Percentiles rank a stretch among this genome's conserved stretches.
phyloP scores from a whole-genome alignment of 2,329 filamentous ascomycete species.

The Neonectria neomacrospora region DNA sequence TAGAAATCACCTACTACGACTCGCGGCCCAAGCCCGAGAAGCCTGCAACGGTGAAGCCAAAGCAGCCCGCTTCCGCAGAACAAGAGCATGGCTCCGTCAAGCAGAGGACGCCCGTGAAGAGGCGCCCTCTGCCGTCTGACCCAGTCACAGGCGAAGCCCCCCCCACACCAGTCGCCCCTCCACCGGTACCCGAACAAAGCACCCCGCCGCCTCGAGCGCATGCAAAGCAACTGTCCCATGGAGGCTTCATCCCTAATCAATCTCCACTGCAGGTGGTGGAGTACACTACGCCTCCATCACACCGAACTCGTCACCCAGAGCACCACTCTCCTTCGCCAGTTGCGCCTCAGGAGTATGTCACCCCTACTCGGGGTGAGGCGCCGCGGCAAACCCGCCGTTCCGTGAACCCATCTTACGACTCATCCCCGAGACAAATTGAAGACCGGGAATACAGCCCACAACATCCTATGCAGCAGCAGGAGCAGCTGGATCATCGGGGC shows the following conservation, averaged over 20 bases:
- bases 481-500: constrained; percentile 52
- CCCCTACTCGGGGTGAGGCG: constrained; percentile 38
- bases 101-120: constrained; percentile 75
- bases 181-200: constrained; percentile 56
- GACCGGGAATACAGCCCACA: constrained; percentile 52
- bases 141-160: constrained; percentile 68
- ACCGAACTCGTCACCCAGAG: constrained; percentile 50
- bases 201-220: constrained; percentile 59
- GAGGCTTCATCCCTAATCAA: constrained; percentile 59
- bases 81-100: constrained; percentile 54
- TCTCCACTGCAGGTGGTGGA: constrained; percentile 65
- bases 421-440: constrained; percentile 49
- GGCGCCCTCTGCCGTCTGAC: constrained; percentile 84
- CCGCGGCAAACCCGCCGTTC: constrained; percentile 48
- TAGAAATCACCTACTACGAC: constrained; percentile 98
- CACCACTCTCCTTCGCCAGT: constrained; percentile 50
- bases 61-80: constrained; percentile 51
- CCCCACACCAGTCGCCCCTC: constrained; percentile 36
- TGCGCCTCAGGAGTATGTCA: constrained; percentile 34
- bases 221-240: constrained; percentile 52
- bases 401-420: constrained; percentile 52
- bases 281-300: constrained; percentile 57
- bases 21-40: constrained; percentile 84
- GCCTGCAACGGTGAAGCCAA: constrained; percentile 63
- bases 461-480: constrained; percentile 46